Conservation (phyloP, 768 basidiomycete genomes). For the Tylopilus felleus region DNA sequence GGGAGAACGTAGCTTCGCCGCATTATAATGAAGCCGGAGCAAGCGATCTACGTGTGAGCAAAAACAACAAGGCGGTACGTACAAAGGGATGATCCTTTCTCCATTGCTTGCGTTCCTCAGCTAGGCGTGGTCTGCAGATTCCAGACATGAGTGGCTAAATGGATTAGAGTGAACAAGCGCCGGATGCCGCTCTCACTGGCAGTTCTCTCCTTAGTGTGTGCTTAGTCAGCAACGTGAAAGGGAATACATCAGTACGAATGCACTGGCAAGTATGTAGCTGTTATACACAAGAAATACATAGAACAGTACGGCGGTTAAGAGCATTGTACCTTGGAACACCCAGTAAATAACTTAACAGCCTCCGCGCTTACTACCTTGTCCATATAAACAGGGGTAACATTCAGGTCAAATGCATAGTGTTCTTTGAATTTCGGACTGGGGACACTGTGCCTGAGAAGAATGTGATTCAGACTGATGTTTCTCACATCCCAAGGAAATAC, state of each 20-base stretch:
- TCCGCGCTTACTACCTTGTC: background rate
- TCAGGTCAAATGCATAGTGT: constrained; percentile 20
- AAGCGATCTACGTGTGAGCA: constrained; percentile 2
- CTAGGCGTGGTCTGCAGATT: constrained; percentile 87
- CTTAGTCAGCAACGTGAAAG: constrained; percentile 19
- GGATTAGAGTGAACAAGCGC: background rate
- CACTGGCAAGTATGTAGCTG: no score
- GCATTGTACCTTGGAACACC: background rate
- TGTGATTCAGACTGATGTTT: background rate
- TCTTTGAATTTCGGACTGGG: constrained; percentile 11
- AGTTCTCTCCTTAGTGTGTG: background rate
- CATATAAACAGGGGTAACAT: constrained; percentile 19
- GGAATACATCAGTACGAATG: no score
- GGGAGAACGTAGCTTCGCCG: background rate
- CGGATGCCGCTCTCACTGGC: background rate
- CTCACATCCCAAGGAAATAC: constrained; percentile 3
- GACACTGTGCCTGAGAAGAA: constrained; percentile 18
- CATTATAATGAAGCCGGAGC: background rate
- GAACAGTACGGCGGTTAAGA: background rate
- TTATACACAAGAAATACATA: no score
- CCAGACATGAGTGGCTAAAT: constrained; percentile 56
- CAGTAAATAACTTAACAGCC: background rate
- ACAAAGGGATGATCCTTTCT: constrained; percentile 98
- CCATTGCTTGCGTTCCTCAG: constrained; percentile 99
- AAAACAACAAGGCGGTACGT: constrained; percentile 34